Conservation (phyloP, 2,329 filamentous ascomycete genomes). For the Aspergillus fumigatiaffinis region DNA sequence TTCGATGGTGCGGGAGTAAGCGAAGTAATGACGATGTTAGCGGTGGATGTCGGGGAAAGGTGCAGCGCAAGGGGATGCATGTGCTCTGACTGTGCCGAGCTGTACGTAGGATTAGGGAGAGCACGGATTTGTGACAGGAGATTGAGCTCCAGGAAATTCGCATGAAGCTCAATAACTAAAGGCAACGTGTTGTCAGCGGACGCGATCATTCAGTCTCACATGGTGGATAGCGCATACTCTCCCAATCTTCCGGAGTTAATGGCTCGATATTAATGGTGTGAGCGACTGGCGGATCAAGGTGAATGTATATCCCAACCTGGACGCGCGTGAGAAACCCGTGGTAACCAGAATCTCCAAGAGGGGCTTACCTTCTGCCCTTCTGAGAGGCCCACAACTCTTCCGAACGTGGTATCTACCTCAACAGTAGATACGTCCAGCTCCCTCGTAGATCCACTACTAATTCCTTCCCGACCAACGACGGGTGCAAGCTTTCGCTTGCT, state of each 20-base stretch:
- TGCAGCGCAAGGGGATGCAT: slow-evolving; percentile 85
- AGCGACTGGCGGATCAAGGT: slow-evolving; percentile 84
- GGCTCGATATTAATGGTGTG: slow-evolving; percentile 97
- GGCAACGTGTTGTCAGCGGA: slow-evolving; percentile 7
- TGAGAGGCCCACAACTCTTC: slow-evolving; percentile 67
- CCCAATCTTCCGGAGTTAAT: slow-evolving; percentile 92
- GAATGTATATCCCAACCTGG: slow-evolving; percentile 62
- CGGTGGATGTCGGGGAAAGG: slow-evolving; percentile 90
- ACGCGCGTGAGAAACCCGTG: slow-evolving; percentile 35
- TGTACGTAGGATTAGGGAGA: slow-evolving; percentile 76
- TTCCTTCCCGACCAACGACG: slow-evolving; percentile 69
- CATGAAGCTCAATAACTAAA: slow-evolving; percentile 85
- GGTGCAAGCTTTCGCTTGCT: slow-evolving; percentile 78
- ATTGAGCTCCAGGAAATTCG: slow-evolving; percentile 91
- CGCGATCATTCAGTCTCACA: background rate
- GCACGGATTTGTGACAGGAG: slow-evolving; percentile 89
- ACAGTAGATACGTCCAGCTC: slow-evolving; percentile 75
- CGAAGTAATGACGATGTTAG: slow-evolving; percentile 81
- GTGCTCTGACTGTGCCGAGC: slow-evolving; percentile 49
- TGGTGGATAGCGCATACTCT: slow-evolving; percentile 52
- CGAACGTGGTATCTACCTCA: slow-evolving; percentile 85
- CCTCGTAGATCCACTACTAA: slow-evolving; percentile 57
- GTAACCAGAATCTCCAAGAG: background rate
- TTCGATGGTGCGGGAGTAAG: slow-evolving; percentile 69
- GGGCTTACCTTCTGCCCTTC: slow-evolving; percentile 74